phyloP scores from a whole-genome alignment of 495 filamentous ascomycete genomes.

The Pyronema omphalodes region DNA sequence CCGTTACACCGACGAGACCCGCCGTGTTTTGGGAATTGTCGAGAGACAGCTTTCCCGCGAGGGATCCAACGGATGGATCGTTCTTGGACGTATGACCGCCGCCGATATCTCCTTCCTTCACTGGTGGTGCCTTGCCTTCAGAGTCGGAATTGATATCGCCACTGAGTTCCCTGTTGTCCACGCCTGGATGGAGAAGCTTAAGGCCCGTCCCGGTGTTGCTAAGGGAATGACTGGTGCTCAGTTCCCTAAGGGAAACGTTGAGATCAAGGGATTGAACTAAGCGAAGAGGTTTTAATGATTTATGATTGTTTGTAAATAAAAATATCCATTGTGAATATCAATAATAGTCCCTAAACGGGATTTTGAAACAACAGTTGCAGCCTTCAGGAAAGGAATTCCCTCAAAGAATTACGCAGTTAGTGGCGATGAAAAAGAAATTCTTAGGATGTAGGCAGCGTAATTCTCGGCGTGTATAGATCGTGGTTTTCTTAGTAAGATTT shows the following conservation, averaged over 20 bases:
- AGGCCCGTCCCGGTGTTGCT: slow-evolving; percentile 5
- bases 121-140: slow-evolving; percentile 27
- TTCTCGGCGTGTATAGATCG: too few species aligned
- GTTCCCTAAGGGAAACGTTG: slow-evolving; percentile 1
- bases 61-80: slow-evolving; percentile 35
- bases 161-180: slow-evolving; percentile 15
- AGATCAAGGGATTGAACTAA: too few species aligned
- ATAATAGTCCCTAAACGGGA: too few species aligned
- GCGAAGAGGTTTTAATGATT: too few species aligned
- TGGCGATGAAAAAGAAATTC: too few species aligned
- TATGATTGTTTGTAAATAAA: too few species aligned
- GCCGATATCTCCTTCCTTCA: slow-evolving; percentile 41
- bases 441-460: too few species aligned
- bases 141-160: slow-evolving; percentile 8
- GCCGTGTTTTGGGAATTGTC: slow-evolving; percentile 42
- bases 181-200: slow-evolving; percentile 13
- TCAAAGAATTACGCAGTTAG: too few species aligned
- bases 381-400: too few species aligned
- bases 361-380: too few species aligned
- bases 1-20: slow-evolving; percentile 42
- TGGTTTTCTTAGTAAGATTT: too few species aligned
- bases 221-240: slow-evolving; percentile 11
- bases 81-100: slow-evolving; percentile 39
- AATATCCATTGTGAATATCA: too few species aligned
- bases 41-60: slow-evolving; percentile 29